Conservation (phyloP, 306 rosid genomes). For the Spatholobus suberectus region DNA sequence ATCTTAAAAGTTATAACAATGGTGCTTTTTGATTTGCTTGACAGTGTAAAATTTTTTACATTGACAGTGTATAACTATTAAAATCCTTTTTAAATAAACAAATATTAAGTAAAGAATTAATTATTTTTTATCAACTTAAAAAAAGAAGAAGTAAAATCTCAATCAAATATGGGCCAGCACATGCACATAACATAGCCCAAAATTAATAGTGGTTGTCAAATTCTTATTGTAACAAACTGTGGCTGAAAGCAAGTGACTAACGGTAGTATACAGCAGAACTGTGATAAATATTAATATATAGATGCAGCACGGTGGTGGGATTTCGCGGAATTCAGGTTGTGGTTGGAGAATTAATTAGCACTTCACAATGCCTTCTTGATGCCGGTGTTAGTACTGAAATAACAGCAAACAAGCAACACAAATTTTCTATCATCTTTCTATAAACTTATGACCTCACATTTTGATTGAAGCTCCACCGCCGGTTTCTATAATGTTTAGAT, state of each 20-base stretch:
- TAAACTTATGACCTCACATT: background rate
- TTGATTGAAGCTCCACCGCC: slow-evolving; percentile 16
- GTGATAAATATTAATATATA: background rate
- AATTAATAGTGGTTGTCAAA: background rate
- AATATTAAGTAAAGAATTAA: background rate
- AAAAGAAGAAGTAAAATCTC: background rate
- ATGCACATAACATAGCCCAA: background rate
- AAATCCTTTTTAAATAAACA: background rate
- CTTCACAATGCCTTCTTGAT: background rate
- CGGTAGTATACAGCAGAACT: background rate
- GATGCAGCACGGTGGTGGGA: background rate
- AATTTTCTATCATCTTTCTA: background rate
- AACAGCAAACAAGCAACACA: background rate
- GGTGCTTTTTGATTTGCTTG: no score
- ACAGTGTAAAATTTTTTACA: no score
- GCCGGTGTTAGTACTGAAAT: background rate
- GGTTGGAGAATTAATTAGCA: background rate
- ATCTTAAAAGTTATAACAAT: no score
- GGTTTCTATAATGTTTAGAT: background rate
- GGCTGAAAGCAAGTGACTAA: background rate
- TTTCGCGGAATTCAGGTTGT: background rate
- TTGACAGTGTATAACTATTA: no score
- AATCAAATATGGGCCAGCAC: background rate
- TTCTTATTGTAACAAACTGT: background rate
- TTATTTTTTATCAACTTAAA: background rate